These are phyloP conservation scores for Porodaedalea pini DNA, from an alignment of 1,284 basidiomycete species.

Conservation along the genomic window DNA sequence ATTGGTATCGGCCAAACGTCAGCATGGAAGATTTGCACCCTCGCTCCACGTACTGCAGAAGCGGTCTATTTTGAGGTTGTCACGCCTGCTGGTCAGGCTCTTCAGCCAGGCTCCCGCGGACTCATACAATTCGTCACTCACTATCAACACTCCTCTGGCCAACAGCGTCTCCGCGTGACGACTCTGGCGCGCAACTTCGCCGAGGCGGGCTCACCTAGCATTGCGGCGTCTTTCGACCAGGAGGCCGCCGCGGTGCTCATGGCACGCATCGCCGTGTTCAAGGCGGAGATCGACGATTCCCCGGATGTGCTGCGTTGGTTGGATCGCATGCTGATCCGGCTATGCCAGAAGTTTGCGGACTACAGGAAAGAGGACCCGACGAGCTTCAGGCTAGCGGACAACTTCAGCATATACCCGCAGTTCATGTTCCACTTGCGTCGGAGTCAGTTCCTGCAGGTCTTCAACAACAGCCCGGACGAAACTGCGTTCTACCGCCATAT, in stretches of 20 bases:
- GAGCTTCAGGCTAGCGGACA: slow-evolving; percentile 90
- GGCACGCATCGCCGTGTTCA: slow-evolving; percentile 99
- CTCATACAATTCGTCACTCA: slow-evolving; percentile 99
- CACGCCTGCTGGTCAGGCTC: slow-evolving; percentile 93
- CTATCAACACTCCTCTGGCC: slow-evolving; percentile 95
- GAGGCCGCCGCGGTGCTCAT: slow-evolving; percentile 98
- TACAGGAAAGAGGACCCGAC: slow-evolving; percentile 98
- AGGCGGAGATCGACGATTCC: slow-evolving; percentile 98
- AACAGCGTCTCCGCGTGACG: slow-evolving; percentile 91
- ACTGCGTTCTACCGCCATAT: slow-evolving; percentile 99
- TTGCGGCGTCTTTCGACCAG: slow-evolving; percentile 95
- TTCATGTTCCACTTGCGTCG: slow-evolving; percentile 99
- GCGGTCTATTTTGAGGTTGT: slow-evolving; percentile 99
- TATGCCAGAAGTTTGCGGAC: slow-evolving; percentile 99
- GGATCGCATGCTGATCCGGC: slow-evolving; percentile 96
- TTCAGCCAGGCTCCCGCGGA: slow-evolving; percentile 89
- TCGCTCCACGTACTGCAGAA: slow-evolving; percentile 85
- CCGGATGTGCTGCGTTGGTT: slow-evolving; percentile 97
- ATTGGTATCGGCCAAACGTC: slow-evolving; percentile 99
- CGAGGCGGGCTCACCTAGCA: slow-evolving; percentile 91
- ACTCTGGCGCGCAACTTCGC: slow-evolving; percentile 97
- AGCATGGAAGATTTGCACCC: slow-evolving; percentile 96
- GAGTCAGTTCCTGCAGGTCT: slow-evolving; percentile 98
- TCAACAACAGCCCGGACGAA: slow-evolving; percentile 99
- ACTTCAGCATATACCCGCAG: slow-evolving; percentile 99